A percentile compares a stretch with the other conserved stretches of the same genome.
phyloP scores from a whole-genome alignment of 257 asterid genomes.

The Marsdenia floribunda region DNA sequence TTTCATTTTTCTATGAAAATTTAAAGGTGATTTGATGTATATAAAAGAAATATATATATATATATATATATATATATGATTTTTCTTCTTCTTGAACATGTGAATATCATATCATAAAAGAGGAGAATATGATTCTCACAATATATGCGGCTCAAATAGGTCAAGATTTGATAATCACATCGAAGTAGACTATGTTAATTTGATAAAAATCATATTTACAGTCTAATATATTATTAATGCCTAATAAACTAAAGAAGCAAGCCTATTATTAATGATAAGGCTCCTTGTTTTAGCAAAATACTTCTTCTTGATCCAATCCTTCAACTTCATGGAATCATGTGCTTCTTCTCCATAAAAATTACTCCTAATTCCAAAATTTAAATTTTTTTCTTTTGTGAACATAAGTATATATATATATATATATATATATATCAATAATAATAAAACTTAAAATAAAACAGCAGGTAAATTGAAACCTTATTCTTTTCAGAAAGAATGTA shows the following conservation, averaged over 20 bases:
- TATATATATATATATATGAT: too few relatives aligned
- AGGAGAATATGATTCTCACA: slow-evolving; percentile 4
- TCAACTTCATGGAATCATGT: neutral
- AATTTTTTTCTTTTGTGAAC: too few relatives aligned
- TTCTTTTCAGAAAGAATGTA: too few relatives aligned
- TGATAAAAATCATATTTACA: neutral
- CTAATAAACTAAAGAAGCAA: neutral
- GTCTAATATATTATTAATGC: neutral
- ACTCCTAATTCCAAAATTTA: too few relatives aligned
- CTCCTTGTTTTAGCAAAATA: neutral
- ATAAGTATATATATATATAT: too few relatives aligned
- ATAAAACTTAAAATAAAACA: too few relatives aligned
- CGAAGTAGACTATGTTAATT: neutral
- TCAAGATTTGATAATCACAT: neutral
- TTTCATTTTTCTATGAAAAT: too few relatives aligned
- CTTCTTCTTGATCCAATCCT: neutral
- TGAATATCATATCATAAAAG: neutral
- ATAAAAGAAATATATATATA: too few relatives aligned
- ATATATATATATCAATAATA: too few relatives aligned
- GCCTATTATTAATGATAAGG: neutral
- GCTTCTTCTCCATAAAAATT: neutral
- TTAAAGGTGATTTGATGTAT: too few relatives aligned
- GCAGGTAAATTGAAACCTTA: too few relatives aligned
- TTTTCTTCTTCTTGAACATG: too few relatives aligned
- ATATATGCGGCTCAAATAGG: neutral